These are phyloP conservation scores for Rhodotorula kratochvilovae DNA, from an alignment of 768 basidiomycete species.

Conservation along the genomic window DNA sequence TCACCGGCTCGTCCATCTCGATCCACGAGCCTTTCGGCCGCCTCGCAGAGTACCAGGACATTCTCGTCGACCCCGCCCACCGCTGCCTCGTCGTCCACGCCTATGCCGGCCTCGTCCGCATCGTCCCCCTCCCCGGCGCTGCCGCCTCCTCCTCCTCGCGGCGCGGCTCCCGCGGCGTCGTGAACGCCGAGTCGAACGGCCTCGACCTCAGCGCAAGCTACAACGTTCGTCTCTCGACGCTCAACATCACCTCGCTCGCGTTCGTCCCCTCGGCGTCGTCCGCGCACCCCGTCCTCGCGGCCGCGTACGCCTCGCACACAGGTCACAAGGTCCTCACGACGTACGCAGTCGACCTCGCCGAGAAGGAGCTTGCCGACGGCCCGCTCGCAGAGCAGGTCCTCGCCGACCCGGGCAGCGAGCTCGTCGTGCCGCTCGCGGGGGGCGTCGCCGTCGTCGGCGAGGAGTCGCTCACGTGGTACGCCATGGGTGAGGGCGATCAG, in stretches of 20 bases:
- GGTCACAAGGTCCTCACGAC: constrained; percentile 46
- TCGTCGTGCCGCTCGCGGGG: constrained; percentile 24
- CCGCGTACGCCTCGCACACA: constrained; percentile 63
- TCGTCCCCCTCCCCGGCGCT: constrained; percentile 29
- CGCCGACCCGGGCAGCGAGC: constrained; percentile 35
- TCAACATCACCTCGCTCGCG: constrained; percentile 63
- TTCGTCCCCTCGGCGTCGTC: constrained; percentile 55
- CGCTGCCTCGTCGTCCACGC: constrained; percentile 37
- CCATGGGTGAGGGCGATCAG: background rate
- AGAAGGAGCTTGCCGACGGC: constrained; percentile 41
- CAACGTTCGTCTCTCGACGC: constrained; percentile 54
- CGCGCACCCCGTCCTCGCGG: constrained; percentile 53
- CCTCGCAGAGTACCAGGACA: constrained; percentile 21
- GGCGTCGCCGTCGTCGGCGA: constrained; percentile 44
- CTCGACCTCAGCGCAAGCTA: constrained; percentile 35
- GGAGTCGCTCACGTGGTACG: constrained; percentile 28
- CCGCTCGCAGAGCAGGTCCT: constrained; percentile 15
- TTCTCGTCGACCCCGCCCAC: constrained; percentile 22
- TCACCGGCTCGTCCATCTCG: constrained; percentile 1
- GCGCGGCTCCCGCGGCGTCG: background rate
- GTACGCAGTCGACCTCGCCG: constrained; percentile 33
- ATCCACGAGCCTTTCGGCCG: constrained; percentile 33
- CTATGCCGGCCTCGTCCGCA: constrained; percentile 39
- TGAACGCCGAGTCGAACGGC: background rate
- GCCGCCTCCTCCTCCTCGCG: background rate